A percentile compares a stretch with the other conserved stretches of the same genome.
These are phyloP conservation scores for Capsicum rhomboideum DNA, from an alignment of 257 asterid genomes.

Conservation along the genomic window DNA sequence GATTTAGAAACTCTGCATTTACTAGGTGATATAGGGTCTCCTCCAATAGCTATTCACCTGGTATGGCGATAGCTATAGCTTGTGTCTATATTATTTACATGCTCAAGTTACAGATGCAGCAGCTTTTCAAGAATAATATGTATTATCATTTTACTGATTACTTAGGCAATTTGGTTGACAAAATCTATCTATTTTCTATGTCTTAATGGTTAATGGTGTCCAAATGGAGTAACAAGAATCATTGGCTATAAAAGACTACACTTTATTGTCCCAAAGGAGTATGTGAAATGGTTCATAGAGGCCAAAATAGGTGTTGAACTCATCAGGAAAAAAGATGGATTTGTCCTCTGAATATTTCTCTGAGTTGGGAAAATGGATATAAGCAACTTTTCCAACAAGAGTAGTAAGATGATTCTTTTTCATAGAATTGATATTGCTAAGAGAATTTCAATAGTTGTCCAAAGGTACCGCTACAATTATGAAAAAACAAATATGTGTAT, in stretches of 20 bases:
- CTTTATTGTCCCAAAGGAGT: background rate
- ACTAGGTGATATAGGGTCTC: background rate
- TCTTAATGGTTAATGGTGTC: background rate
- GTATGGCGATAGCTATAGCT: too few relatives aligned
- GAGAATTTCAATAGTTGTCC: background rate
- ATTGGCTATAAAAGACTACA: background rate
- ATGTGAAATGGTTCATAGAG: background rate
- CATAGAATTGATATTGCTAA: background rate
- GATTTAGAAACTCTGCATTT: background rate
- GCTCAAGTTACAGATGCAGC: too few relatives aligned
- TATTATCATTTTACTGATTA: background rate
- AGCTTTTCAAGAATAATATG: background rate
- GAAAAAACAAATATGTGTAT: background rate
- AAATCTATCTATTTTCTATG: background rate
- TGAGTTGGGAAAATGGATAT: background rate
- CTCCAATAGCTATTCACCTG: background rate
- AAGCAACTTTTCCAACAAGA: background rate
- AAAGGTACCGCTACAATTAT: background rate
- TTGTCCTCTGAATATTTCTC: background rate
- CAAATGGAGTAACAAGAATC: background rate
- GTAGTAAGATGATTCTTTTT: background rate
- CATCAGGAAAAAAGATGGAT: background rate
- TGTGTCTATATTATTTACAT: too few relatives aligned
- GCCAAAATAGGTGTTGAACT: too few relatives aligned
- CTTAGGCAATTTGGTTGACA: background rate